Evolutionary conservation across 2,329 filamentous ascomycete species (phyloP), one percentile per base, ranked within the genome.

Genomic region (Beauveria rudraprayagi): DNA sequence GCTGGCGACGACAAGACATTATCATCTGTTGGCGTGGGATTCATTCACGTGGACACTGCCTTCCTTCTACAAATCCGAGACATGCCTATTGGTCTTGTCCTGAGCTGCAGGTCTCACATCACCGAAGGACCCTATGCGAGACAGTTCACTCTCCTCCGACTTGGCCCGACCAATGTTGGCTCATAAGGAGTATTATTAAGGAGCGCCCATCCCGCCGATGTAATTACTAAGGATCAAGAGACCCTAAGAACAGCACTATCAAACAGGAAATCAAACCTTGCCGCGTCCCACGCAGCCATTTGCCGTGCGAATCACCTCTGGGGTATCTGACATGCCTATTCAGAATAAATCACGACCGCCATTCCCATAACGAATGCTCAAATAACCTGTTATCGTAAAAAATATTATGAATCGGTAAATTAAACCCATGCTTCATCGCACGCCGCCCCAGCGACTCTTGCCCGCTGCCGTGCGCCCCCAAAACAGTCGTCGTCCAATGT

Each of bases 401-500:
- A 47, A 40, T 22, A 16, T 37, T 14, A 37, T 60, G 6, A 56
- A 41, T 37, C 26, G 14, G n/a, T 24, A 24, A 8, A 47, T 14
- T 44, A 1, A 9, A 2, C 9, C 17, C 37, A 26, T 54, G 19
- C 6, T 28, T 69, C 58, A 76, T 65, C 75, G 71, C 53, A 77
- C 67, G n/a, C 74, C 76, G 40, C 72, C 77, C 78, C 77, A 80
- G 47, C 81, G 70, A 3, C 77, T 77, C 62, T 74, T 76, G n/a
- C 69, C 72, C 1, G 69, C 71, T 1, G 73, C 72, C n/a, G 73
- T 72, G 61, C 69, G 71, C 24, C 76, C 80, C 65, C 84, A 75
- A n/a, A 87, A 86, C 65, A 97, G 75, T 64, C 90, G 82, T 64
- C 94, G 81, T 14, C 94, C 94, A 70, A 99, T 91, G 70, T 96